Conservation (phyloP, 23 red algal species). For the Chondrus crispus region DNA sequence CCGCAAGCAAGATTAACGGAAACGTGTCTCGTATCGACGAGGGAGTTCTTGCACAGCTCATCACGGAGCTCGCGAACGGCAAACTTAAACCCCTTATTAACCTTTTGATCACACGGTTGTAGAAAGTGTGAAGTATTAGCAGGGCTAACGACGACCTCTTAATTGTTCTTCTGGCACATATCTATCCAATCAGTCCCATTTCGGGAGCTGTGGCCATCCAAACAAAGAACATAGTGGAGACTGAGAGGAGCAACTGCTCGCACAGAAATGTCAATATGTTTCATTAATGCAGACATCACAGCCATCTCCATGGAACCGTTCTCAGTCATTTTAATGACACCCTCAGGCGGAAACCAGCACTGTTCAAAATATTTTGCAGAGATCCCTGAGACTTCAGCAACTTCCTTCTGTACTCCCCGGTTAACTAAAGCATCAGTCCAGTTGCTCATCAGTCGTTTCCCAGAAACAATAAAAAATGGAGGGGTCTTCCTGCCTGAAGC, state of each 20-base stretch:
- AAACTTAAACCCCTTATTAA: background rate
- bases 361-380: too few relatives aligned
- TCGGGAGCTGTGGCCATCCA: background rate
- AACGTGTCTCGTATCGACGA: background rate
- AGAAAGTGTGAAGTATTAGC: conserved; percentile 9
- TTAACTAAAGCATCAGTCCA: background rate
- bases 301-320: conserved; percentile 3
- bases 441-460: background rate
- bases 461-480: background rate
- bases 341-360: background rate
- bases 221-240: background rate
- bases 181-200: conserved; percentile 8
- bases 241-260: background rate
- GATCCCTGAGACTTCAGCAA: too few relatives aligned
- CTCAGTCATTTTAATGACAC: background rate
- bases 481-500: background rate
- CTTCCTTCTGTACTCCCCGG: too few relatives aligned
- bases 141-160: background rate
- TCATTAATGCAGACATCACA: background rate
- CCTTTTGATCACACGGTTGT: background rate
- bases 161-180: background rate
- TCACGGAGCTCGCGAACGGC: background rate
- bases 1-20: conserved; percentile 3
- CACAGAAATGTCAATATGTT: background rate
- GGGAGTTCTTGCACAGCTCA: background rate